phyloP scores from a whole-genome alignment of 192 early-diverging fungal species.

The Coemansia sp. region DNA sequence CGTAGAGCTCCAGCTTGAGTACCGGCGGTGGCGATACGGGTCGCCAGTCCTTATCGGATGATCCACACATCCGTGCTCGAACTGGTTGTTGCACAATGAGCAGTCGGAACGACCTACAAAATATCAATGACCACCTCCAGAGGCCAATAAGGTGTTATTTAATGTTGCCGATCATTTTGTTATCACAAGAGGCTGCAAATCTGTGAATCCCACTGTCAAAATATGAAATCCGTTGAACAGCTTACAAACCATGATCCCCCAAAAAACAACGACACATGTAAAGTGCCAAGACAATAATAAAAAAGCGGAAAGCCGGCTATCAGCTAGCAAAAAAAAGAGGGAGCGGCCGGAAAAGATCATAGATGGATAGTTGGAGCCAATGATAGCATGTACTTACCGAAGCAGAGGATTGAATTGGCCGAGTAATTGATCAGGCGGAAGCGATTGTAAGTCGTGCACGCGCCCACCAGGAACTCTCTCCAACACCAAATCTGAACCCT shows the following conservation, averaged over 20 bases:
- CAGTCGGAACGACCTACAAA: conserved; percentile 61
- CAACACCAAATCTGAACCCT: conserved; percentile 11
- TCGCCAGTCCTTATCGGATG: conserved; percentile 78
- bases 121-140: neutral
- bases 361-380: neutral
- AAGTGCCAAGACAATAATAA: neutral
- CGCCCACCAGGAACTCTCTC: conserved; percentile 30
- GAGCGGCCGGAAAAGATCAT: neutral
- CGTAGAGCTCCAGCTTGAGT: conserved; percentile 64
- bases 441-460: conserved; percentile 18
- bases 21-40: conserved; percentile 79
- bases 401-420: conserved; percentile 35
- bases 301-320: neutral
- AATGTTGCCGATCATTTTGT: neutral
- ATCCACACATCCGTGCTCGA: conserved; percentile 78
- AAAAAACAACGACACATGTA: neutral
- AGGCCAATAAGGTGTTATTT: neutral
- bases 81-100: conserved; percentile 74
- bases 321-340: neutral
- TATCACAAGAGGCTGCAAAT: neutral
- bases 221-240: neutral
- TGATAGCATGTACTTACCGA: conserved; percentile 31
- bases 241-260: neutral
- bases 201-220: neutral
- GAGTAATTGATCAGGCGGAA: conserved; percentile 38